Base-by-base conservation (phyloP, 2,329 filamentous ascomycete genomes). In the Fusarium sublunatum region DNA sequence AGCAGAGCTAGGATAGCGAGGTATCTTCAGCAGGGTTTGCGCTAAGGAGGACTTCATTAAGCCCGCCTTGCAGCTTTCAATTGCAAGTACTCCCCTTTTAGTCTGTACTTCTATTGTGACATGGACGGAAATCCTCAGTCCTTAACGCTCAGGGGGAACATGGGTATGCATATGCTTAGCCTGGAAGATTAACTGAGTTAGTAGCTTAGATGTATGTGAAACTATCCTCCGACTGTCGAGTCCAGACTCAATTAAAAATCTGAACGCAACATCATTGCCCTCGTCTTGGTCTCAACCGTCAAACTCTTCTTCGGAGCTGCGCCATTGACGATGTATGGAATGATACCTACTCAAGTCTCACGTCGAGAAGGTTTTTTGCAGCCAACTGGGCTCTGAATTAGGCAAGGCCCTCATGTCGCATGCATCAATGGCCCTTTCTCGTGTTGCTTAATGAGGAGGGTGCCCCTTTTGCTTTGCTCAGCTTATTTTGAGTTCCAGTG, bases 311-410 rank as follows among this genome's bases (percentile, higher is more conserved):
- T 49, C 50, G 32, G 13, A 57, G 35, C 19, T 60, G 40, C 51
- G 45, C 63, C 60, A 58, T 52, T 42, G 40, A 57, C 50, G 65
- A 26, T 28, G 44, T 41, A 34, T 58, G 61, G 63, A 70, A 67
- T 70, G 68, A 44, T 43, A 58, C 53, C 52, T 41, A 13, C 15
- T 24, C 58, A 67, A 61, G 52, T 50, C 53, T 66, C 55, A 32
- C n/a, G 19, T 25, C n/a, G 15, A 50, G 35, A 46, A 32, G 15
- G 35, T 44, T 61, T 65, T 29, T 11, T 47, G 36, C 25, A 51
- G 45, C 41, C 53, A 55, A 51, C 48, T 38, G 12, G 44, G 32
- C 26, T 38, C 57, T 65, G 10, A 19, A 67, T 46, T 42, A 26
- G 65, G 45, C 35, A 56, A 61, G 59, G 65, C 44, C 52, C 28